Base-by-base conservation (phyloP, 1,284 basidiomycete genomes). In the Ceratobasidium sp. region DNA sequence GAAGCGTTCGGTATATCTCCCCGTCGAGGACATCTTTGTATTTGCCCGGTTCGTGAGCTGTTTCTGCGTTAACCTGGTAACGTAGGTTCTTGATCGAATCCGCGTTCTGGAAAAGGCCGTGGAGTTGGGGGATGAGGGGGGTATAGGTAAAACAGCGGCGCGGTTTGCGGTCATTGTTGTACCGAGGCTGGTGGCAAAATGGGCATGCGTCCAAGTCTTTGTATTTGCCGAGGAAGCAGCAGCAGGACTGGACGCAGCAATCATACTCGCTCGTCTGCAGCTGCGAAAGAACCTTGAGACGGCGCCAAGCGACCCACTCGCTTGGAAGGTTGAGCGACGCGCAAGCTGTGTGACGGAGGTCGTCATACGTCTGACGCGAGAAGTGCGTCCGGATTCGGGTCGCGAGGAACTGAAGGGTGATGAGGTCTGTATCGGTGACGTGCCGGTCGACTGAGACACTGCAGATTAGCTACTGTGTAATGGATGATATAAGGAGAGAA, bases 11-110 rank as follows among this genome's bases (percentile, higher is more conserved):
- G 61, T 87, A 86, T 58, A 82, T 78, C 26, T 70, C n/a, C 12
- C 81, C 61, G 79, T 86, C 84, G 72, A 86, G 85, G 23, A 86
- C 81, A 79, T 87, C 85, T n/a, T n/a, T n/a, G n/a, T n/a, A n/a
- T n/a, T n/a, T n/a, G n/a, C n/a, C n/a, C n/a, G n/a, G n/a, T n/a
- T n/a, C n/a, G n/a, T n/a, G n/a, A n/a, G n/a, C n/a, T n/a, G n/a
- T n/a, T n/a, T n/a, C n/a, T n/a, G n/a, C n/a, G n/a, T n/a, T n/a
- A n/a, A n/a, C n/a, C n/a, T n/a, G n/a, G n/a, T n/a, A n/a, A n/a
- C n/a, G n/a, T n/a, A n/a, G n/a, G n/a, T 76, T 51, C 49, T 77
- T 60, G 0, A 82, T 81, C 39, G 75, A 77, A 9, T 77, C 80
- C 82, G 33, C n/a, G 42, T 40, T 72, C 3, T 28, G 20, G 56